Conservation (phyloP, 2,329 filamentous ascomycete species). For the Pestalotiopsis sp. region DNA sequence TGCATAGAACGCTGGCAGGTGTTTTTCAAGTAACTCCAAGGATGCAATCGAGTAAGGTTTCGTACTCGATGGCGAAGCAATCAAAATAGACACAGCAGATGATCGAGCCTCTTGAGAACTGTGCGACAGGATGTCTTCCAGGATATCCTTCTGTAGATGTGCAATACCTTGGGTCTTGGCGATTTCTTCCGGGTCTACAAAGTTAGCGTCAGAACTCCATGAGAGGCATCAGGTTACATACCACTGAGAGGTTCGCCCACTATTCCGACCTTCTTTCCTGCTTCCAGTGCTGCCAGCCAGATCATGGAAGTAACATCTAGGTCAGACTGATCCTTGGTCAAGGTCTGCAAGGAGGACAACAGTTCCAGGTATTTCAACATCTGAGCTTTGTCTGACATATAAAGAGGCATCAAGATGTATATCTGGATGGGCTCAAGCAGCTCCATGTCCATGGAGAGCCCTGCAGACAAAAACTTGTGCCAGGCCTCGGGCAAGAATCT, state of each 20-base stretch:
- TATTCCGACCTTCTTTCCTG: slow-evolving; percentile 70
- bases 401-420: slow-evolving; percentile 65
- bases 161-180: slow-evolving; percentile 26
- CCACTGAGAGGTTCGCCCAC: slow-evolving; percentile 66
- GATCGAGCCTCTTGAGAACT: slow-evolving; percentile 70
- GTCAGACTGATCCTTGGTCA: slow-evolving; percentile 46
- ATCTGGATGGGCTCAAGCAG: slow-evolving; percentile 66
- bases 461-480: slow-evolving; percentile 59
- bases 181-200: slow-evolving; percentile 24
- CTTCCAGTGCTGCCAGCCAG: slow-evolving; percentile 69
- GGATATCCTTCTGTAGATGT: slow-evolving; percentile 42
- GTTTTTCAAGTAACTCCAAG: slow-evolving; percentile 64
- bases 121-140: slow-evolving; percentile 58
- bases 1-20: slow-evolving; percentile 74
- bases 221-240: slow-evolving; percentile 16
- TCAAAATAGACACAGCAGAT: slow-evolving; percentile 79
- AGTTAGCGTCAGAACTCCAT: slow-evolving; percentile 12
- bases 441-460: slow-evolving; percentile 50
- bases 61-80: slow-evolving; percentile 75
- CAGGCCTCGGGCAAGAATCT: slow-evolving; percentile 47
- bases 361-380: slow-evolving; percentile 61
- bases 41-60: slow-evolving; percentile 68
- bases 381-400: slow-evolving; percentile 58
- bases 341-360: slow-evolving; percentile 54
- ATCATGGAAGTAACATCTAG: slow-evolving; percentile 59